Conservation (phyloP, 2,329 filamentous ascomycete genomes). For the Sordariomycetes sp. region DNA sequence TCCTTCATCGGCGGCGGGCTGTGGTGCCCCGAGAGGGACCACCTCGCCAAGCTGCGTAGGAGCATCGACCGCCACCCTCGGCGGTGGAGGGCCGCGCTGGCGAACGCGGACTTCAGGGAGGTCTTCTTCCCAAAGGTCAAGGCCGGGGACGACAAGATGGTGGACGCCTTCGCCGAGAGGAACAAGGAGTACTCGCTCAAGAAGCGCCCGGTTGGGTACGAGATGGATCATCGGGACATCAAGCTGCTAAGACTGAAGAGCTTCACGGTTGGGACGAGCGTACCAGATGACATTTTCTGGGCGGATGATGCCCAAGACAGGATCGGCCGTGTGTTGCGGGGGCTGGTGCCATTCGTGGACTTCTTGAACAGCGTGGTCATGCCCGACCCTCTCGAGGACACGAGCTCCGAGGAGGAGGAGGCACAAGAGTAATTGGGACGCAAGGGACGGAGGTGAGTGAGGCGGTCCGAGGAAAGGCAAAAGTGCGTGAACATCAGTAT, state of each 20-base stretch:
- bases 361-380: constrained; percentile 66
- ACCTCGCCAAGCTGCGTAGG: constrained; percentile 58
- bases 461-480: too few relatives aligned
- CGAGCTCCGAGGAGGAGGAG: constrained; percentile 17
- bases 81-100: constrained; percentile 60
- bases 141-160: constrained; percentile 34
- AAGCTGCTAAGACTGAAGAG: constrained; percentile 71
- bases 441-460: too few relatives aligned
- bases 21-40: constrained; percentile 64
- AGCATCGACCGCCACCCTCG: constrained; percentile 68
- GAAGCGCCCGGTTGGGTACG: constrained; percentile 77
- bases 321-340: constrained; percentile 53
- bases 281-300: constrained; percentile 58
- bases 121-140: constrained; percentile 48
- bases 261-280: constrained; percentile 61
- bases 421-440: too few relatives aligned
- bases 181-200: constrained; percentile 74
- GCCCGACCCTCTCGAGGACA: constrained; percentile 50
- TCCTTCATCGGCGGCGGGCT: constrained; percentile 71
- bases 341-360: constrained; percentile 69
- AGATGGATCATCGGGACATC: constrained; percentile 67
- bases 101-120: constrained; percentile 48
- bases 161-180: constrained; percentile 60
- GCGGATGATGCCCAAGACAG: constrained; percentile 53
- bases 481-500: too few relatives aligned